A percentile compares a stretch with the other conserved stretches of the same genome.
phyloP scores from a whole-genome alignment of 371 early-diverging fungal genomes.

The Mortierella sp. region DNA sequence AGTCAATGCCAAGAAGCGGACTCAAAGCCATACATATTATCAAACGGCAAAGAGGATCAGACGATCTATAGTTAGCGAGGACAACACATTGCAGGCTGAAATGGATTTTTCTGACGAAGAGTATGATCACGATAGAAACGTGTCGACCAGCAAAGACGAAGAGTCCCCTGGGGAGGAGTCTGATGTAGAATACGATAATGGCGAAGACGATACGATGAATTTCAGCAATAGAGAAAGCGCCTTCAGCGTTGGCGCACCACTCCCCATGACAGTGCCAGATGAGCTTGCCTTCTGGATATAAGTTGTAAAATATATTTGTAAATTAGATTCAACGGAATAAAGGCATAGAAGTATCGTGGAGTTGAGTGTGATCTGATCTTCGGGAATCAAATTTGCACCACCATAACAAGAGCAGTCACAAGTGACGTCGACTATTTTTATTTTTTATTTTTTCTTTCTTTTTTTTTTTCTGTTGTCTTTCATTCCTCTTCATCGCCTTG shows the following conservation, averaged over 20 bases:
- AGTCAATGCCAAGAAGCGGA: neutral
- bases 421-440: neutral
- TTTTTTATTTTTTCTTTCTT: constrained; percentile 3
- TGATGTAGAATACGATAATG: neutral
- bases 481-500: neutral
- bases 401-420: neutral
- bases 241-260: constrained; percentile 9
- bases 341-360: neutral
- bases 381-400: too few species aligned
- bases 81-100: neutral
- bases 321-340: neutral
- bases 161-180: neutral
- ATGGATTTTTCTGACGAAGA: neutral
- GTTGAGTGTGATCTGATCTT: too few species aligned
- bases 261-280: constrained; percentile 5
- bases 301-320: neutral
- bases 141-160: neutral
- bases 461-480: neutral
- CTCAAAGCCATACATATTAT: neutral
- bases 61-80: neutral
- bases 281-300: constrained; percentile 12
- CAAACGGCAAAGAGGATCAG: neutral
- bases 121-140: neutral
- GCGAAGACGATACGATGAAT: neutral
- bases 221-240: neutral